Base-by-base conservation (phyloP, 2,329 filamentous ascomycete genomes). In the Botryotinia convoluta region DNA sequence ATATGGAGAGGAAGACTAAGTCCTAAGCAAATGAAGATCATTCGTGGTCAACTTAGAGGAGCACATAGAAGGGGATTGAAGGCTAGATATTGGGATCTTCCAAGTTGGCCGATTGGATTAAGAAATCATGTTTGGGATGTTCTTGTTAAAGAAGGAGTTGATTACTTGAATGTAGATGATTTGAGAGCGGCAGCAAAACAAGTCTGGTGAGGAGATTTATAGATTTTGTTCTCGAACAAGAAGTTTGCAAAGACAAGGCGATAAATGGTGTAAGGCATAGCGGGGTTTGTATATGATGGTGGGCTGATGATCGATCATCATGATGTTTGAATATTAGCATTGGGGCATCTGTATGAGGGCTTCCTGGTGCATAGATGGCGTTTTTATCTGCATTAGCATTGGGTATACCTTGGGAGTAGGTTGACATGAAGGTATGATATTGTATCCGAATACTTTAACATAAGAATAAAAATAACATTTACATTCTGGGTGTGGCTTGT, bases 121-220 rank as follows among this genome's bases (percentile, higher is more conserved):
- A 83, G 89, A 65, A 87, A 90, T 78, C 83, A 84, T 68, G 81
- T 91, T 14, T 91, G 89, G 89, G 82, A 85, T 70, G 81, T 85
- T 2, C 77, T 91, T 48, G 79, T 87, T 18, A 80, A 83, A n/a
- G 87, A 89, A 75, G 89, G 87, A 0, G 86, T 88, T 6, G 89
- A 90, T 78, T 81, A 90, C 62, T 77, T 92, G 69, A 91, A 90
- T 79, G 87, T 88, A 8, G 90, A 91, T 80, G 87, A 91, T 78
- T 79, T 91, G 72, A 81, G 82, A 72, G 86, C 82, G 14, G 79
- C 75, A 6, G 74, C 74, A n/a, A 77, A 70, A 64, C 59, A 75
- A 45, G 71, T 72, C n/a, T 79, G 78, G 78, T 79, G 10, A 75
- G 9, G 29, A 2, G 22, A 9, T 44, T 37, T 20, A 45, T 22